These are phyloP conservation scores for Cyclostephanos invisitatus DNA, from an alignment of 108 stramenopile species.

Conservation along the genomic window DNA sequence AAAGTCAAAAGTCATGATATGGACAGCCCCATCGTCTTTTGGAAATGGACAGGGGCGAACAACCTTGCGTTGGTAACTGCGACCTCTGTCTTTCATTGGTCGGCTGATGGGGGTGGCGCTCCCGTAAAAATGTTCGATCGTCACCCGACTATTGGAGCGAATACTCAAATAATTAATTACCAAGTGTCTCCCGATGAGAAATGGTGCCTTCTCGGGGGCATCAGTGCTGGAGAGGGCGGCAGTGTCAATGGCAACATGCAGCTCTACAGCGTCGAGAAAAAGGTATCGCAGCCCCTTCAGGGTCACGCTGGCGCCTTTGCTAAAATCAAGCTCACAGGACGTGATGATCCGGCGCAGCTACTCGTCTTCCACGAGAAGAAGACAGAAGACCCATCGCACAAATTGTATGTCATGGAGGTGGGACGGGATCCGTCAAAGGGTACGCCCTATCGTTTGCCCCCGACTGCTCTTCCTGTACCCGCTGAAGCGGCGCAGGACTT, in stretches of 20 bases:
- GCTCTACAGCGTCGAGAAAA: conserved; percentile 95
- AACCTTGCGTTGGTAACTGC: conserved; percentile 96
- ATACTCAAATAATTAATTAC: conserved; percentile 98
- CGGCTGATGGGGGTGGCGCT: conserved; percentile 65
- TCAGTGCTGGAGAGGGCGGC: conserved; percentile 81
- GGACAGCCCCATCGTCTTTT: conserved; percentile 90
- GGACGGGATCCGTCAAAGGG: conserved; percentile 96
- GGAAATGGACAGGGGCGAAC: conserved; percentile 92
- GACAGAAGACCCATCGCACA: conserved; percentile 70
- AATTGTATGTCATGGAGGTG: conserved; percentile 98
- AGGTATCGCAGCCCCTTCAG: conserved; percentile 93
- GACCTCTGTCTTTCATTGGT: conserved; percentile 95
- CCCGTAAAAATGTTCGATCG: conserved; percentile 96
- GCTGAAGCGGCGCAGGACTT: conserved; percentile 96
- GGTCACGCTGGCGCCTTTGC: conserved; percentile 96
- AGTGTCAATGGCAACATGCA: conserved; percentile 96
- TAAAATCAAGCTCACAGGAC: conserved; percentile 85
- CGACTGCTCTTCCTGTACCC: conserved; percentile 91
- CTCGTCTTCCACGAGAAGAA: conserved; percentile 98
- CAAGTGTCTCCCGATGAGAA: conserved; percentile 93
- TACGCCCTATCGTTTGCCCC: conserved; percentile 85
- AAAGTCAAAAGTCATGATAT: conserved; percentile 95
- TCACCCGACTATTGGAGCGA: conserved; percentile 83
- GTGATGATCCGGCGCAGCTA: conserved; percentile 89
- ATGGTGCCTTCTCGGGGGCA: conserved; percentile 98